A percentile compares a stretch with the other conserved stretches of the same genome.
Evolutionary conservation across 1,284 basidiomycete genomes (phyloP).

Genomic region (Malassezia furfur): DNA sequence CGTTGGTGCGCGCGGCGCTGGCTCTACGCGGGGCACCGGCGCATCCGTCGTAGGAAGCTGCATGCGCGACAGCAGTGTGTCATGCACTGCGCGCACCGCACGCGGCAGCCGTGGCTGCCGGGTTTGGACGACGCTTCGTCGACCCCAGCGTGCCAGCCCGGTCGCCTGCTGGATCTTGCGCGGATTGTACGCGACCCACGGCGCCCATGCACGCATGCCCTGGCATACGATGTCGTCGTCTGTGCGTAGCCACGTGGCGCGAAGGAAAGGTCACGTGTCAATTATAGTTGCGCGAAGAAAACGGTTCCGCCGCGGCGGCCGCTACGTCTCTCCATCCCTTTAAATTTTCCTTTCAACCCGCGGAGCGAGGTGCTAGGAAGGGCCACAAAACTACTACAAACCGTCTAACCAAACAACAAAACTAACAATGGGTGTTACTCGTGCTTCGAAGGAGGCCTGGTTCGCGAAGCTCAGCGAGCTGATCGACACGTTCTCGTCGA

Average conservation of each 20-base stretch:
- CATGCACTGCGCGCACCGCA: no score
- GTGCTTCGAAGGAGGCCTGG: constrained; percentile 84
- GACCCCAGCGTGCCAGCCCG: no score
- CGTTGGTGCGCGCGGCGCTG: no score
- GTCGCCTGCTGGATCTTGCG: no score
- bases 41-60: no score
- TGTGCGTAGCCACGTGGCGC: not conserved
- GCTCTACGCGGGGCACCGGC: no score
- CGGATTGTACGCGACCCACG: not conserved
- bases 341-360: constrained; percentile 42
- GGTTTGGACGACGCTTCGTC: no score
- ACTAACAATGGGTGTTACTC: constrained; percentile 71
- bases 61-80: no score
- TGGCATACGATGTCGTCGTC: not conserved
- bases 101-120: no score
- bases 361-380: constrained; percentile 38
- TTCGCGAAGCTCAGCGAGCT: constrained; percentile 90
- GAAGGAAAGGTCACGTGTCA: not conserved
- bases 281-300: constrained; percentile 2
- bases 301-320: no score
- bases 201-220: not conserved
- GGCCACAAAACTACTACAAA: constrained; percentile 6
- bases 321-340: constrained; percentile 5
- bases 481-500: constrained; percentile 78
- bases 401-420: not conserved